Evolutionary conservation across 2,329 filamentous ascomycete species (phyloP), one percentile per base, ranked within the genome.

Genomic region (Myriosclerotinia duriaeana): DNA sequence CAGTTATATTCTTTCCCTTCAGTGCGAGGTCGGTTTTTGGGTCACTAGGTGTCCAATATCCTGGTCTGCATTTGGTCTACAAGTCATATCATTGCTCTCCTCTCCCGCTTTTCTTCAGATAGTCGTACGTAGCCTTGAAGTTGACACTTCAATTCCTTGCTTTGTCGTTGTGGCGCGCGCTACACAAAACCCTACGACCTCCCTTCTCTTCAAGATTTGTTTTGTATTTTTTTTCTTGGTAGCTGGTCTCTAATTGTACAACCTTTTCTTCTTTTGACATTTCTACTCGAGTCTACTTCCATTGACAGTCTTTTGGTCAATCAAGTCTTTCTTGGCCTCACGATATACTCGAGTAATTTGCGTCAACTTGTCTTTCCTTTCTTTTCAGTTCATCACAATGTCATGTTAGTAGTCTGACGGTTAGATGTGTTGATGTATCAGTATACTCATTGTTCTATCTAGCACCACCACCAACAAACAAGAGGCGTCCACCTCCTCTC

Each of bases 161-260:
- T 62, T 64, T 58, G 66, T 65, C 68, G 64, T 42, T 67, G 66
- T 70, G 68, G 74, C 72, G 71, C 71, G 72, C 73, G 71, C 70
- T 69, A 66, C 70, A 72, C 74, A 76, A 75, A 76, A 75, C 71
- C 73, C 69, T 69, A 61, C 65, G 54, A 59, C 36, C 71, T 64
- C 73, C 74, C 73, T 69, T 67, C 67, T 58, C 63, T 70, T 71
- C 63, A 68, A 71, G 68, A 71, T 68, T 67, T 67, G 38, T 59
- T 53, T 62, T 64, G 58, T 69, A 64, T 69, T 59, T 69, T 72
- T 68, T 48, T 38, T 62, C 67, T 72, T 71, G 74, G 72, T 76
- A 76, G 75, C 74, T 76, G 74, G 74, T 74, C 74, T 76, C 75
- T 74, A 75, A 60, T 65, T 60, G 55, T 65, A 59, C 54, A 65